phyloP scores from a whole-genome alignment of 164 flowering plant genomes.

The Magnolia sinica region DNA sequence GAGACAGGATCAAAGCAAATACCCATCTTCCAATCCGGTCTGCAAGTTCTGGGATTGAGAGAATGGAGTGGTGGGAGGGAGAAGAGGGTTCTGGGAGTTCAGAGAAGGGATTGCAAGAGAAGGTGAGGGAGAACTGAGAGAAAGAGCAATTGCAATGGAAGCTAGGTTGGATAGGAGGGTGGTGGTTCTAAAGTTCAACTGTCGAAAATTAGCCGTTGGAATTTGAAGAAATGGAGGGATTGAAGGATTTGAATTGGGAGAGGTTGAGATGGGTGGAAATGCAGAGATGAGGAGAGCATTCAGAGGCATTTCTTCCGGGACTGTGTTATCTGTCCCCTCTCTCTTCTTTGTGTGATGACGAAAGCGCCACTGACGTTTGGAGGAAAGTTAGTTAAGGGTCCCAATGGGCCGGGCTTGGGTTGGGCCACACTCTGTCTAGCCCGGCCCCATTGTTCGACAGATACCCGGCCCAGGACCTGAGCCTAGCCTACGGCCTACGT shows the following conservation, averaged over 20 bases:
- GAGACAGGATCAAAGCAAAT: slow-evolving; percentile 6
- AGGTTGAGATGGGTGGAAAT: slow-evolving; percentile 18
- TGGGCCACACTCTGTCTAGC: too few relatives aligned
- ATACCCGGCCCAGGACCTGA: too few relatives aligned
- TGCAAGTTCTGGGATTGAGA: slow-evolving; percentile 76
- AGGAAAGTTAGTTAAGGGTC: too few relatives aligned
- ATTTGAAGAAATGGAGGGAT: slow-evolving; percentile 8
- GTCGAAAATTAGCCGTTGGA: slow-evolving; percentile 12
- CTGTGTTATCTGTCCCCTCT: too few relatives aligned
- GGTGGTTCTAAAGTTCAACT: slow-evolving; percentile 15
- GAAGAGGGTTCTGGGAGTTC: slow-evolving; percentile 35
- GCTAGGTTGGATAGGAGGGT: slow-evolving; percentile 35
- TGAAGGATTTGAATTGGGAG: slow-evolving; percentile 12
- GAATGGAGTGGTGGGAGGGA: slow-evolving; percentile 70
- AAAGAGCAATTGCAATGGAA: slow-evolving; percentile 52
- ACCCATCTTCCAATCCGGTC: slow-evolving; percentile 80
- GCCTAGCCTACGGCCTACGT: too few relatives aligned
- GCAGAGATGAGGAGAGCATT: slow-evolving; percentile 27
- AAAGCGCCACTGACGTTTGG: too few relatives aligned
- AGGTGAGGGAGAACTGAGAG: slow-evolving; percentile 52
- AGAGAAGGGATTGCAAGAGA: slow-evolving; percentile 73
- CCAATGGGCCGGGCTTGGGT: too few relatives aligned
- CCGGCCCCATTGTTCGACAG: too few relatives aligned
- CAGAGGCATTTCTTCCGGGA: slow-evolving; percentile 24
- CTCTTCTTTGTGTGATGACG: too few relatives aligned